Evolutionary conservation across 148 eudicot genomes (phyloP), one percentile per base, ranked within the genome.

Genomic region (Rhododendron simsii): DNA sequence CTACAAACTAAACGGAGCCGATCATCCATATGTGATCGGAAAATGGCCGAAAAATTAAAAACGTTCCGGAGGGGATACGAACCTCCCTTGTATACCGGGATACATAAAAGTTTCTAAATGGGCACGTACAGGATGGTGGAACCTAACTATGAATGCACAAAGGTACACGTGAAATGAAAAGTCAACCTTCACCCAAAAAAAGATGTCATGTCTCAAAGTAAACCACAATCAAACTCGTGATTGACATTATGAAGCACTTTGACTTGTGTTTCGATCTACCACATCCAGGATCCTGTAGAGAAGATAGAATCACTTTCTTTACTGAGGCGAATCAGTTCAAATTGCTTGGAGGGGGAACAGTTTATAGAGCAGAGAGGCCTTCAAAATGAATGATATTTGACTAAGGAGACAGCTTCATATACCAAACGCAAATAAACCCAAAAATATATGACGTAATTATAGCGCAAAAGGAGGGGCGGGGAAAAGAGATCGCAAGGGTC

Each of bases 101-200:
- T 33, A 33, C 35, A 33, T 33, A 33, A 33, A 33, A 33, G 35
- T 33, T 33, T 33, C 35, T 33, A 33, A 1, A 33, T 33, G 77
- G 55, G 84, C 55, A 63, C 7, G 8, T 30, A 47, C 39, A 23
- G 45, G 15, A 69, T 47, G 85, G 85, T 83, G 85, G 85, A 83
- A 83, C 59, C 77, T 83, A 83, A 69, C 85, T 69, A 69, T 45
- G 78, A 83, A 83, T 47, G 85, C 85, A 83, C 85, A 83, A 83
- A 18, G 30, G 21, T 11, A 28, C 6, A 30, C 23, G 3, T 20
- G 71, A 63, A n/a, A 23, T 6, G 39, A 53, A 7, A 59, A 65
- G 76, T 83, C 76, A 63, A 83, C 28, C 37, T 12, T 12, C 74
- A n/a, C 61, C 47, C 57, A 69, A 55, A 14, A 14, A 83, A 28